phyloP scores from a whole-genome alignment of 2,329 filamentous ascomycete genomes.

The Scortechinia acanthostroma region DNA sequence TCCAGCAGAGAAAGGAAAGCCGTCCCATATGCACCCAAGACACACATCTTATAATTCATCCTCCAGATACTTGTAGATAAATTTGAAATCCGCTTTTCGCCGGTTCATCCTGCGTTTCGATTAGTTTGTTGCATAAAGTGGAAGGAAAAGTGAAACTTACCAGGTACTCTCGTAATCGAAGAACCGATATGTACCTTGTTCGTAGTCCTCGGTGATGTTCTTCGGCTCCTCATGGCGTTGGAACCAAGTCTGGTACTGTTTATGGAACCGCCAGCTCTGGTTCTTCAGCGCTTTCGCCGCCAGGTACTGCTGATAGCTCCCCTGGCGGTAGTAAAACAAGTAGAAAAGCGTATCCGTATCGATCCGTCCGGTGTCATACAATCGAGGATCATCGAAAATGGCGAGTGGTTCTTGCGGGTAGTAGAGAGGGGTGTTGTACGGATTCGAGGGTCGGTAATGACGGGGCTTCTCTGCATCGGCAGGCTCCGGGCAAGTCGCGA shows the following conservation, averaged over 20 bases:
- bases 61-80: constrained; percentile 94
- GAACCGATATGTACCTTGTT: constrained; percentile 97
- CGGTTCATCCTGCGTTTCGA: constrained; percentile 78
- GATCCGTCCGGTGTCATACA: constrained; percentile 68
- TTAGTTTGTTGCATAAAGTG: background rate
- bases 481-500: constrained; percentile 66
- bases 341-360: constrained; percentile 97
- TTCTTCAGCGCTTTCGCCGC: constrained; percentile 95
- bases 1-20: too few relatives aligned
- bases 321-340: constrained; percentile 97
- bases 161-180: constrained; percentile 99
- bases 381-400: constrained; percentile 81
- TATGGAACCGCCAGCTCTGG: constrained; percentile 98
- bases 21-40: background rate
- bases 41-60: constrained; percentile 62
- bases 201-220: constrained; percentile 95
- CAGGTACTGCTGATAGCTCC: constrained; percentile 88
- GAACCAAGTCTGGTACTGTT: constrained; percentile 99
- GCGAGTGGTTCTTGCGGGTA: constrained; percentile 89
- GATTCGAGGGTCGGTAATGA: constrained; percentile 76
- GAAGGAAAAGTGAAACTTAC: constrained; percentile 51
- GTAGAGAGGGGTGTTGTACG: constrained; percentile 68
- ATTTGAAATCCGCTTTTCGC: constrained; percentile 94
- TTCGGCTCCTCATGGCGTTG: constrained; percentile 97
- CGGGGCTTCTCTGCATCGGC: constrained; percentile 75